These are phyloP conservation scores for Beauveria medogensis DNA, from an alignment of 2,329 filamentous ascomycete species.

Conservation along the genomic window DNA sequence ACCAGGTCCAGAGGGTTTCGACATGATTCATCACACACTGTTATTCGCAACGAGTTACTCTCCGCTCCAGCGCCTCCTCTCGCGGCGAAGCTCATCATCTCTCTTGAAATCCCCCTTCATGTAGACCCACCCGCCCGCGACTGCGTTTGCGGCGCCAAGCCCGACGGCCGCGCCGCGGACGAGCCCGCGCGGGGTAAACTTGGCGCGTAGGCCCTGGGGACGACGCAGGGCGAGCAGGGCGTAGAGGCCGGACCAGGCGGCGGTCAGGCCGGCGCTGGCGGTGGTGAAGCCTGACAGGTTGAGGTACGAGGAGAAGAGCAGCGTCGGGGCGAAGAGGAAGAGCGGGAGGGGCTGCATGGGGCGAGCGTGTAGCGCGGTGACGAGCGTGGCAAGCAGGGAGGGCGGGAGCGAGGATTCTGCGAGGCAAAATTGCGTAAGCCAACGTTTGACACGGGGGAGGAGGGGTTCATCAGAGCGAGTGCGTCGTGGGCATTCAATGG, in stretches of 20 bases:
- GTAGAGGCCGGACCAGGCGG: slow-evolving; percentile 51
- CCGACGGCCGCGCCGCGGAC: slow-evolving; percentile 45
- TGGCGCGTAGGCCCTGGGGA: slow-evolving; percentile 31
- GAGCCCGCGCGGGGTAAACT: slow-evolving; percentile 39
- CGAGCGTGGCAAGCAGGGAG: slow-evolving; percentile 47
- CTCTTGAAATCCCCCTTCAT: slow-evolving; percentile 40
- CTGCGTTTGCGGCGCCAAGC: slow-evolving; percentile 39
- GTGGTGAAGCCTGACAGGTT: slow-evolving; percentile 52
- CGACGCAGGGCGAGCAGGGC: slow-evolving; percentile 45
- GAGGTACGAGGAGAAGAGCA: slow-evolving; percentile 50
- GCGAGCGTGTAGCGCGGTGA: slow-evolving; percentile 47
- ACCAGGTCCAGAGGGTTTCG: not conserved
- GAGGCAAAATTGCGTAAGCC: not conserved
- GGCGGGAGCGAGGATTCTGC: slow-evolving; percentile 47
- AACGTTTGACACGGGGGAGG: not conserved
- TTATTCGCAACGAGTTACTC: not conserved
- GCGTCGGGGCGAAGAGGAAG: slow-evolving; percentile 42
- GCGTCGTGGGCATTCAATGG: not conserved
- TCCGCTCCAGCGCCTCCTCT: slow-evolving; percentile 44
- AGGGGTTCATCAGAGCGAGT: not conserved
- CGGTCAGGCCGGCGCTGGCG: slow-evolving; percentile 47
- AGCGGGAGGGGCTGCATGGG: slow-evolving; percentile 45
- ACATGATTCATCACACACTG: not conserved
- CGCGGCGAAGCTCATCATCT: slow-evolving; percentile 40
- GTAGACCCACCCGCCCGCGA: slow-evolving; percentile 45